Evolutionary conservation across 495 filamentous ascomycete genomes (phyloP).

Genomic region (Penicillium silybi): DNA sequence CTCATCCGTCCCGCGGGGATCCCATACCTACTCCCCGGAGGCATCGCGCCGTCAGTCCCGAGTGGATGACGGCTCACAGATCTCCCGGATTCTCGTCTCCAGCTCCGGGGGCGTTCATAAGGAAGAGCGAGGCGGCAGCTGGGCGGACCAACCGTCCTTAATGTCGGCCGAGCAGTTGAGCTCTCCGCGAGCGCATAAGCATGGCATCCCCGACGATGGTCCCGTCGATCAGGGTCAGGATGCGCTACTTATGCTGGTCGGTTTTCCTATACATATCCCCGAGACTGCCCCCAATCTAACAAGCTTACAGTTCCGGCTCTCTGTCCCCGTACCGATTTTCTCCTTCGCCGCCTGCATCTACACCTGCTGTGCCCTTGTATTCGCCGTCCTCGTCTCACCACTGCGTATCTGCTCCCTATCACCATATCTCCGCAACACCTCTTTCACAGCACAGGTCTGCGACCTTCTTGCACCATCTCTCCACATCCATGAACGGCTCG

Average conservation of each 20-base stretch:
- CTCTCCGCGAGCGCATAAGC: conserved; percentile 29
- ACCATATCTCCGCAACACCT: conserved; percentile 33
- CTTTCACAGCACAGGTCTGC: conserved; percentile 36
- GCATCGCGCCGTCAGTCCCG: conserved; percentile 12
- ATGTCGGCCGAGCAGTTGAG: conserved; percentile 35
- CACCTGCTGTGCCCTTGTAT: conserved; percentile 39
- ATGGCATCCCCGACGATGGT: conserved; percentile 21
- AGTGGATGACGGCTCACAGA: conserved; percentile 21
- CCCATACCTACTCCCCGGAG: conserved; percentile 14
- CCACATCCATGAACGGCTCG: conserved; percentile 41
- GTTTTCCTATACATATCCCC: background rate
- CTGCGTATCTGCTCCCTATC: conserved; percentile 40
- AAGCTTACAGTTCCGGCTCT: conserved; percentile 43
- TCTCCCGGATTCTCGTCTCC: conserved; percentile 26
- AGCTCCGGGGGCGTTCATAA: conserved; percentile 26
- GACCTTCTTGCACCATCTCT: conserved; percentile 41
- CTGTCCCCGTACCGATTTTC: conserved; percentile 44
- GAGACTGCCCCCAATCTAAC: background rate
- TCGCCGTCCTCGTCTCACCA: conserved; percentile 40
- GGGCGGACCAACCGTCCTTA: conserved; percentile 40
- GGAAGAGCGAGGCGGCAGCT: conserved; percentile 36
- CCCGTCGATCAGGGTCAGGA: conserved; percentile 28
- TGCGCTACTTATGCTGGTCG: conserved; percentile 40
- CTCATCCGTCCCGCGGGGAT: conserved; percentile 14
- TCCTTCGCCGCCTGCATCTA: conserved; percentile 40